Percentiles rank a stretch among this genome's conserved stretches.
Conservation (phyloP, 441 rosid species). For the Cnidoscolus chayamansa region DNA sequence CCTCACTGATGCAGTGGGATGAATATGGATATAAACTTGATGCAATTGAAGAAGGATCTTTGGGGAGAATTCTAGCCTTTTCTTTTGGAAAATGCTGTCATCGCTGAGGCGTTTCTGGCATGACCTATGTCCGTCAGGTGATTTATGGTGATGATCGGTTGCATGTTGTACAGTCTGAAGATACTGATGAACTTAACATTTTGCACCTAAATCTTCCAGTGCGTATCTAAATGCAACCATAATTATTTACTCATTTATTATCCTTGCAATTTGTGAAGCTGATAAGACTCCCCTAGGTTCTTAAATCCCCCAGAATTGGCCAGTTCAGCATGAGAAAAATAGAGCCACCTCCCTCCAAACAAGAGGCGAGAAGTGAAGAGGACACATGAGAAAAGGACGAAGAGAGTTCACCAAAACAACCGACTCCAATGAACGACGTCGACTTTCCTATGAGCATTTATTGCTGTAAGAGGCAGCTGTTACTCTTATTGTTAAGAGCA, state of each 20-base stretch:
- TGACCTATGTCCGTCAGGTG: slow-evolving; percentile 89
- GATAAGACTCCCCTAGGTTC: slow-evolving; percentile 51
- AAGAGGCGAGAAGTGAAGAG: no score
- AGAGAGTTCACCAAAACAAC: no score
- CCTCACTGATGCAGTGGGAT: slow-evolving; percentile 93
- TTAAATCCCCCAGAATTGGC: slow-evolving; percentile 92
- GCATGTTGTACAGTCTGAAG: slow-evolving; percentile 96
- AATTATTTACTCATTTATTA: slow-evolving; percentile 18
- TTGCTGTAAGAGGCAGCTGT: no score
- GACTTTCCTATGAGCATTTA: no score
- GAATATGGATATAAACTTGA: slow-evolving; percentile 88
- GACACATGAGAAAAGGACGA: no score
- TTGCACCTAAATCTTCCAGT: slow-evolving; percentile 96
- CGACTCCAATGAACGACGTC: no score
- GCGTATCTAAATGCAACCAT: slow-evolving; percentile 29
- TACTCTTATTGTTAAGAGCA: no score
- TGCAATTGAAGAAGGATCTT: slow-evolving; percentile 83
- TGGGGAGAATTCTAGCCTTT: slow-evolving; percentile 86
- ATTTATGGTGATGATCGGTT: slow-evolving; percentile 95
- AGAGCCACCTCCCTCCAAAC: slow-evolving; percentile 36
- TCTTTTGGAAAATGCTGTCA: slow-evolving; percentile 96
- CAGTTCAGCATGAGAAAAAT: slow-evolving; percentile 96
- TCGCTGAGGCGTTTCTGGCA: slow-evolving; percentile 91
- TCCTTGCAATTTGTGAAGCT: slow-evolving; percentile 29
- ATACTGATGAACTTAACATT: slow-evolving; percentile 85